Conservation (phyloP, 805 yeast species). For the Naumovozyma castellii region DNA sequence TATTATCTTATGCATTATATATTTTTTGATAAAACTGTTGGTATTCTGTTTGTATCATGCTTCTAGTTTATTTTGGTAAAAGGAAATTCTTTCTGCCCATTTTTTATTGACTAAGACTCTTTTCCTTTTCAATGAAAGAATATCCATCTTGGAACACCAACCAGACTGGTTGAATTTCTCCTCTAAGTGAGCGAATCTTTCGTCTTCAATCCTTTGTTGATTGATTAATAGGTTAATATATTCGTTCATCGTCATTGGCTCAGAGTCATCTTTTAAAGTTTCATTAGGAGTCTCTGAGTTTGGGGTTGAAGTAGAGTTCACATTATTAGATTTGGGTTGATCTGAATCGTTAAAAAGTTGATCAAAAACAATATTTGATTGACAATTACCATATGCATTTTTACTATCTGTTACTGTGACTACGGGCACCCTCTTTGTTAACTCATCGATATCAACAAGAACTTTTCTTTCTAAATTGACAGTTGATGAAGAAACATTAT, state of each 20-base stretch:
- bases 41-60: too few relatives aligned
- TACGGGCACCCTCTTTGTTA: background rate
- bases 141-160: conserved; percentile 25
- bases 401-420: background rate
- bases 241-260: conserved; percentile 16
- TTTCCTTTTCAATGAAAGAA: conserved; percentile 18
- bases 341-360: background rate
- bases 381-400: background rate
- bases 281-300: too few relatives aligned
- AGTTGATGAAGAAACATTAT: background rate
- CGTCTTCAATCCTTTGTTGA: conserved; percentile 23
- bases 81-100: conserved; percentile 25
- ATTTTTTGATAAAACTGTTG: too few relatives aligned
- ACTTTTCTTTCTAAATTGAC: background rate
- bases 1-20: too few relatives aligned
- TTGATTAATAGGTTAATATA: conserved; percentile 18
- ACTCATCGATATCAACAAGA: background rate
- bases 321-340: conserved; percentile 1
- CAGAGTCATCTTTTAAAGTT: background rate
- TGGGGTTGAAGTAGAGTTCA: too few relatives aligned
- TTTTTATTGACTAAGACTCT: conserved; percentile 21
- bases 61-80: background rate
- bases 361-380: background rate
- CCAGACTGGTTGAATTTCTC: conserved; percentile 19
- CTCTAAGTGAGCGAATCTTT: conserved; percentile 20